Percentiles rank a stretch among this genome's conserved stretches.
Conservation (phyloP, 495 filamentous ascomycete genomes). For the Lasiosphaeriaceae sp. region DNA sequence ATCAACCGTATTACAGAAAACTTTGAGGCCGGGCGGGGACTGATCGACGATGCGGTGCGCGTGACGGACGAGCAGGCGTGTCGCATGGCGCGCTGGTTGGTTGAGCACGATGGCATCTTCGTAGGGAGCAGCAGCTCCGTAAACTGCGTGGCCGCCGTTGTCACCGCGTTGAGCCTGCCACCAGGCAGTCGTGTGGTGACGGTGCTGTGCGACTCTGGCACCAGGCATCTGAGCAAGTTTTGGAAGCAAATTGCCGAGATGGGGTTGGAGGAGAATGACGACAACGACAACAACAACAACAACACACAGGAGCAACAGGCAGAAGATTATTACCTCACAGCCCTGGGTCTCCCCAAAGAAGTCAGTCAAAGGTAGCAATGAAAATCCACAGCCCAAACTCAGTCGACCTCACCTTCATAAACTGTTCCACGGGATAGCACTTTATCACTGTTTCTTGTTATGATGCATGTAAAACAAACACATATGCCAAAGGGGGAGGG, state of each 20-base stretch:
- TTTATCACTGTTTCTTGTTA: no score
- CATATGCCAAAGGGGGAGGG: neutral
- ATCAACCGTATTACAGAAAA: constrained; percentile 90
- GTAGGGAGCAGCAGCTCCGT: constrained; percentile 90
- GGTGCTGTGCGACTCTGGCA: constrained; percentile 86
- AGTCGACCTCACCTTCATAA: no score
- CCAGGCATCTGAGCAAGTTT: constrained; percentile 89
- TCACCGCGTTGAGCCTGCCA: constrained; percentile 65
- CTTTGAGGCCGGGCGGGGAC: constrained; percentile 76
- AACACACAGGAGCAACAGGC: constrained; percentile 11
- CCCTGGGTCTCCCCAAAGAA: constrained; percentile 25
- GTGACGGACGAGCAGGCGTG: constrained; percentile 91
- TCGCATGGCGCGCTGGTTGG: constrained; percentile 90
- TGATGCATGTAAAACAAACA: no score
- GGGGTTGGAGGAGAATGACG: constrained; percentile 49
- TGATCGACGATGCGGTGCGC: constrained; percentile 85
- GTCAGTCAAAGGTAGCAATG: constrained; percentile 4
- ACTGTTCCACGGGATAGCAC: no score
- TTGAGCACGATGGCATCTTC: constrained; percentile 95
- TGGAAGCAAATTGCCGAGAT: constrained; percentile 79
- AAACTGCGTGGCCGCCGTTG: constrained; percentile 89
- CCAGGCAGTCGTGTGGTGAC: constrained; percentile 79
- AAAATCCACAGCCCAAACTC: neutral
- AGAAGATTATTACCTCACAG: constrained; percentile 27
- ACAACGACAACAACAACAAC: constrained; percentile 7